These are phyloP conservation scores for Penicillium sp. DNA, from an alignment of 2,329 filamentous ascomycete genomes.

Conservation along the genomic window DNA sequence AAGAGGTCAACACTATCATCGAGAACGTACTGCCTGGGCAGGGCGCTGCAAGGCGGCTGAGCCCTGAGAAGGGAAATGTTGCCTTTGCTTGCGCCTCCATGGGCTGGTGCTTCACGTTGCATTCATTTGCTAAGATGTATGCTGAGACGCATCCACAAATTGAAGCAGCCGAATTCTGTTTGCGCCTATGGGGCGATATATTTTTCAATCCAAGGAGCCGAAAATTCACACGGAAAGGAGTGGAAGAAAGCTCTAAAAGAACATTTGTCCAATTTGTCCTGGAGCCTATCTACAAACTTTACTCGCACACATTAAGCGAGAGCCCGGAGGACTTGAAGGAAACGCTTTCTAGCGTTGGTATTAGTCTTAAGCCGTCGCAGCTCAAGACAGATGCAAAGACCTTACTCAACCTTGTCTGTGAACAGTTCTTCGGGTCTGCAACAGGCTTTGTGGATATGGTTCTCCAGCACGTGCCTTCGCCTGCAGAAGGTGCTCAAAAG, in stretches of 20 bases:
- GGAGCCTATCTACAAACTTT: constrained; percentile 96
- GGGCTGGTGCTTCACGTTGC: constrained; percentile 93
- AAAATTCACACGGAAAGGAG: constrained; percentile 78
- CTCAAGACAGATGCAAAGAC: constrained; percentile 83
- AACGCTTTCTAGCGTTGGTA: constrained; percentile 70
- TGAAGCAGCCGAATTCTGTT: constrained; percentile 72
- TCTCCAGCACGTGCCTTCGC: constrained; percentile 78
- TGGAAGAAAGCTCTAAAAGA: constrained; percentile 70
- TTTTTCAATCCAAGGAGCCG: constrained; percentile 88
- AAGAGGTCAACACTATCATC: constrained; percentile 94
- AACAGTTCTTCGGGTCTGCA: constrained; percentile 87
- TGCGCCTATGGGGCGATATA: constrained; percentile 86
- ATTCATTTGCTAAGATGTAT: constrained; percentile 94
- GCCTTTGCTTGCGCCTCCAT: constrained; percentile 87
- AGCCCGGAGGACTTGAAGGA: constrained; percentile 73
- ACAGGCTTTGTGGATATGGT: constrained; percentile 97
- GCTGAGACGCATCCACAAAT: constrained; percentile 76
- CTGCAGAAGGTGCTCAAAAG: constrained; percentile 64
- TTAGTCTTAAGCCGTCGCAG: constrained; percentile 81
- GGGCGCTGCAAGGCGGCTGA: constrained; percentile 70
- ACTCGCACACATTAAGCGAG: constrained; percentile 86
- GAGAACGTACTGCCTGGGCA: constrained; percentile 74
- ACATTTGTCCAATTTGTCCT: constrained; percentile 91
- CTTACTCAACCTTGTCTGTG: constrained; percentile 78
- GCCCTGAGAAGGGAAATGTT: constrained; percentile 96